A percentile compares a stretch with the other conserved stretches of the same genome.
Evolutionary conservation across 176 grass and related monocot genomes (phyloP).

Genomic region (sorghum (Sorghum bicolor)): DNA sequence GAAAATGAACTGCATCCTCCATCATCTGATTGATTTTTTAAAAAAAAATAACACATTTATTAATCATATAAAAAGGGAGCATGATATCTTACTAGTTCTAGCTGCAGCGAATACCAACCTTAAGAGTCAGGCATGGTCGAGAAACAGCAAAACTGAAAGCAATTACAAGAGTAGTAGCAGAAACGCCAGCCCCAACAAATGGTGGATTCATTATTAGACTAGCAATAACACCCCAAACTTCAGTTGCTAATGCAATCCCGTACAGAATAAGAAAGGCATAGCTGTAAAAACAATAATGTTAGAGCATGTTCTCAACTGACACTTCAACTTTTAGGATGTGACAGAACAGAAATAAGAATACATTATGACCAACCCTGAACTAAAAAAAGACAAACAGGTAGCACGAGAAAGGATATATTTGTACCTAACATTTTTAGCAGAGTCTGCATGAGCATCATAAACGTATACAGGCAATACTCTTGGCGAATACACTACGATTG

Average conservation of each 20-base stretch:
- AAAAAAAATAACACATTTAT: neutral
- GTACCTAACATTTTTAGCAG: slow-evolving; percentile 99
- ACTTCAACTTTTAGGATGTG: slow-evolving; percentile 16
- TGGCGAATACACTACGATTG: slow-evolving; percentile 98
- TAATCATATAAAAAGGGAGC: neutral
- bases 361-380: slow-evolving; percentile 8
- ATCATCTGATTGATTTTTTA: slow-evolving; percentile 69
- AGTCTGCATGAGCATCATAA: slow-evolving; percentile 99
- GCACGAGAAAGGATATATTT: slow-evolving; percentile 6
- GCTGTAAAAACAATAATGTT: slow-evolving; percentile 48
- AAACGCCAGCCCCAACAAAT: slow-evolving; percentile 85
- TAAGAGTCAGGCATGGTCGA: slow-evolving; percentile 80
- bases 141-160: slow-evolving; percentile 97
- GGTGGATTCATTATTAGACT: slow-evolving; percentile 87
- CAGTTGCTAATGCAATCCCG: slow-evolving; percentile 84
- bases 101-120: slow-evolving; percentile 55
- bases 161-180: slow-evolving; percentile 88
- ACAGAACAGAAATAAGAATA: slow-evolving; percentile 29
- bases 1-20: slow-evolving; percentile 95
- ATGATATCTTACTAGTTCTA: slow-evolving; percentile 15
- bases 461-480: slow-evolving; percentile 96
- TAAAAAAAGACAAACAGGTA: slow-evolving; percentile 17
- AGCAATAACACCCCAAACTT: slow-evolving; percentile 96
- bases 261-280: slow-evolving; percentile 94
- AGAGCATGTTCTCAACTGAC: slow-evolving; percentile 27